Base-by-base conservation (phyloP, 176 grass and related monocot genomes). In the Themeda triandra region DNA sequence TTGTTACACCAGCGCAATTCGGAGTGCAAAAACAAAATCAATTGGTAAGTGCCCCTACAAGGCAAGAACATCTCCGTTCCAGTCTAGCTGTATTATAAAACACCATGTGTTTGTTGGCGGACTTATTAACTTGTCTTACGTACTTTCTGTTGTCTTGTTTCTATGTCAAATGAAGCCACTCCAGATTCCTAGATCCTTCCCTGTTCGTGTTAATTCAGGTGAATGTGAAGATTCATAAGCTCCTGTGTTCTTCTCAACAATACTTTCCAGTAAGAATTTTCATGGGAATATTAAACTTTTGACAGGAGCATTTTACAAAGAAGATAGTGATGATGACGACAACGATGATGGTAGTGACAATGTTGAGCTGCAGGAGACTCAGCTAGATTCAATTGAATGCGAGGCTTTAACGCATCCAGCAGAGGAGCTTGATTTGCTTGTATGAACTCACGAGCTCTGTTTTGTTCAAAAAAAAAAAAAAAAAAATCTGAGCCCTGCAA, bases 401-500 rank as follows among this genome's bases (percentile, higher is more conserved):
- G 90, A 92, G 79, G 39, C 80, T 84, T 88, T 65, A 6, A 71
- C 81, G 41, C 64, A 68, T 49, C 86, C 90, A 79, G 85, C 90
- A n/a, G 66, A 86, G 90, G 90, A 92, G 76, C 93, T 92, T 79
- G 51, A 84, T 82, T 69, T 95, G 53, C 85, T 81, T 4, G 93
- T 95, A 87, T 15, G 84, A 64, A 73, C 18, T 8, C 49, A 63
- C 77, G 28, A 73, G 7, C 71, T 45, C 45, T 77, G 63, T 65
- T 44, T 37, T 45, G 21, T 49, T 77, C 21, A 5, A 17, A 4
- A 15, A 48, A 4, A 45, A 15, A 48, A 4, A 45, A 18, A 51
- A 4, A 49, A 51, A 48, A 15, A 10, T 60, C 8, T 59, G n/a
- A 60, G n/a, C n/a, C 25, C 23, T 59, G 56, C 56, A 59, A 60